These are phyloP conservation scores for Epichloe typhina DNA, from an alignment of 2,329 filamentous ascomycete species.

Conservation along the genomic window DNA sequence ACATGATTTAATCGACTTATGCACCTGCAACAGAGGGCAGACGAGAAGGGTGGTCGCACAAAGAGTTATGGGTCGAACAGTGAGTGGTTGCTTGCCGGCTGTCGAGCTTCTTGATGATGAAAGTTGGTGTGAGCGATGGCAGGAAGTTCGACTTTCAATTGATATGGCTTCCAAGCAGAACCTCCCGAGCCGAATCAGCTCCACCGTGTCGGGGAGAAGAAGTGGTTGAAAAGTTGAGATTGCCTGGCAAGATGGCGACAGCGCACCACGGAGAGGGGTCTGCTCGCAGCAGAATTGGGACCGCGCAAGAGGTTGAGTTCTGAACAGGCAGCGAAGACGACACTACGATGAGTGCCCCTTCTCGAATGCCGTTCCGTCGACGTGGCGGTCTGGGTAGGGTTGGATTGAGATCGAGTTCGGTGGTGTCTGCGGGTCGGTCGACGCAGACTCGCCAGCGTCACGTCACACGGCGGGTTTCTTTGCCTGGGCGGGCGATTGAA, in stretches of 20 bases:
- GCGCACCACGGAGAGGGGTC: not conserved
- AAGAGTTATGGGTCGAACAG: not conserved
- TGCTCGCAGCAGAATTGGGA: not conserved
- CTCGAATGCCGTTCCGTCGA: slow-evolving; percentile 3
- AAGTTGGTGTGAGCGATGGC: not conserved
- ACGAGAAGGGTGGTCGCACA: not conserved
- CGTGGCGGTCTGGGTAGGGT: slow-evolving; percentile 1
- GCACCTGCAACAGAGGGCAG: not conserved
- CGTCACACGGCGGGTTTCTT: not conserved
- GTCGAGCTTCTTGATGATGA: not conserved
- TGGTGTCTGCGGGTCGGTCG: not conserved
- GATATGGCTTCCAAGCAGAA: not conserved
- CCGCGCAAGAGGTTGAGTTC: not conserved
- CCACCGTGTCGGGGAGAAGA: not conserved
- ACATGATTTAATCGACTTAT: slow-evolving; percentile 22
- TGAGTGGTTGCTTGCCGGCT: not conserved
- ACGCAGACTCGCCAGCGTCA: not conserved
- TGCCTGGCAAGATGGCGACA: not conserved
- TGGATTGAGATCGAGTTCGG: not conserved
- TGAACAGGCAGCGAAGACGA: slow-evolving; percentile 2
- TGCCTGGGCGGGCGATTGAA: not conserved
- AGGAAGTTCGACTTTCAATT: not conserved
- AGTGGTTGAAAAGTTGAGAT: not conserved
- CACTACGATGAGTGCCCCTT: slow-evolving; percentile 1
- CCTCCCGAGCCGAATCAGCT: not conserved